Base-by-base conservation (phyloP, 2,329 filamentous ascomycete genomes). In the Scleromitrula shiraiana region DNA sequence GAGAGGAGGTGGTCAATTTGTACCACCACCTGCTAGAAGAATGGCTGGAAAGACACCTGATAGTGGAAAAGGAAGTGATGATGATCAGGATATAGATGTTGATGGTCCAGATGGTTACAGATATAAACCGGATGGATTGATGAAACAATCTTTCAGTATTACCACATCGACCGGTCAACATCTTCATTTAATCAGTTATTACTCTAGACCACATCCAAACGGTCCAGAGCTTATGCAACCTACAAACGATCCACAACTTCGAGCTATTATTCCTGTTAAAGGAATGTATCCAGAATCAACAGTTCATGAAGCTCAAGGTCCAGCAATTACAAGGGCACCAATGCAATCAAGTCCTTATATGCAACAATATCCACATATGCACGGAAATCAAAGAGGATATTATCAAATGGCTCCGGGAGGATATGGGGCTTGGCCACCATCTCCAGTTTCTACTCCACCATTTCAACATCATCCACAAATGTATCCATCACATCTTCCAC, bases 91-190 rank as follows among this genome's bases (percentile, higher is more conserved):
- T 58, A 69, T 75, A 56, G 77, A 76, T 61, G 74, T 72, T 47
- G 88, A 94, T 61, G 79, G 79, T 7, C 88, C 87, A 0, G 89
- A 95, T 65, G 89, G 89, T 35, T 95, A 95, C 66, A 76, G 88
- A 55, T 95, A 95, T 70, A 98, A 96, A 74, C 87, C 85, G 8
- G 93, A 98, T 61, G 93, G 93, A 0, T 77, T 98, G 4, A 96
- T 97, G 89, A 98, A 98, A 77, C 93, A 98, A 69, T 97, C 93
- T 0, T 98, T 97, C 75, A 97, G 91, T 70, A 97, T 98, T 69
- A 96, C 90, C 19, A 97, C 93, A 1, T 88, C 86, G 1, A 82
- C 76, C 30, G 80, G 88, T 56, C 89, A 96, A 61, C 93, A 97
- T 64, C 80, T 98, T 2, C 93, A 98, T 69, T 77, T 98, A 43